These are phyloP conservation scores for Haplographium delicatum DNA, from an alignment of 495 filamentous ascomycete genomes.

Conservation along the genomic window DNA sequence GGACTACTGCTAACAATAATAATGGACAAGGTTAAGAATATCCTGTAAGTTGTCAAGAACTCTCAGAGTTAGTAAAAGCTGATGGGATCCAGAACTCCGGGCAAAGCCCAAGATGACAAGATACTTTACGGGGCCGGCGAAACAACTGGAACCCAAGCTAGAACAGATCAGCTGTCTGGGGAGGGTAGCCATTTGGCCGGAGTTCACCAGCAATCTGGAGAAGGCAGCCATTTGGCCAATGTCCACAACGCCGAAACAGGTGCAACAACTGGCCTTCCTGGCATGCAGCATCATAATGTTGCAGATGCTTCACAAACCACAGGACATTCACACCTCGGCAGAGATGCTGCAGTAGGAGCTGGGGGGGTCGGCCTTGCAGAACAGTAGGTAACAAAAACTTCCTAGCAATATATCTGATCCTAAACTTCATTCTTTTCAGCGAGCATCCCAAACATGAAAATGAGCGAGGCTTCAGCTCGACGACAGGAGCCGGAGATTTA, in stretches of 20 bases:
- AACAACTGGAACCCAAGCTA: neutral
- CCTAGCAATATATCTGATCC: neutral
- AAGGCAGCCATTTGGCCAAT: slow-evolving; percentile 4
- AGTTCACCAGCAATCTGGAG: neutral
- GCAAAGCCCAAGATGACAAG: slow-evolving; percentile 7
- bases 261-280: neutral
- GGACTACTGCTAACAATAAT: slow-evolving; percentile 1
- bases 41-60: slow-evolving; percentile 7
- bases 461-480: neutral
- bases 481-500: neutral
- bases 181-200: neutral
- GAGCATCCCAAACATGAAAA: neutral
- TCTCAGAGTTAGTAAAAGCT: neutral
- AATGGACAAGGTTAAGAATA: slow-evolving; percentile 23
- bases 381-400: neutral
- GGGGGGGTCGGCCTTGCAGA: neutral
- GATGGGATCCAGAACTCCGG: slow-evolving; percentile 2
- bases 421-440: neutral
- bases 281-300: neutral
- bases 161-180: neutral
- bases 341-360: neutral
- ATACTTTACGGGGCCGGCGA: slow-evolving; percentile 4
- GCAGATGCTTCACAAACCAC: neutral
- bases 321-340: neutral
- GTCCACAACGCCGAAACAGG: neutral